These are phyloP conservation scores for Trifolium repens DNA, from an alignment of 306 rosid genomes.

Conservation along the genomic window DNA sequence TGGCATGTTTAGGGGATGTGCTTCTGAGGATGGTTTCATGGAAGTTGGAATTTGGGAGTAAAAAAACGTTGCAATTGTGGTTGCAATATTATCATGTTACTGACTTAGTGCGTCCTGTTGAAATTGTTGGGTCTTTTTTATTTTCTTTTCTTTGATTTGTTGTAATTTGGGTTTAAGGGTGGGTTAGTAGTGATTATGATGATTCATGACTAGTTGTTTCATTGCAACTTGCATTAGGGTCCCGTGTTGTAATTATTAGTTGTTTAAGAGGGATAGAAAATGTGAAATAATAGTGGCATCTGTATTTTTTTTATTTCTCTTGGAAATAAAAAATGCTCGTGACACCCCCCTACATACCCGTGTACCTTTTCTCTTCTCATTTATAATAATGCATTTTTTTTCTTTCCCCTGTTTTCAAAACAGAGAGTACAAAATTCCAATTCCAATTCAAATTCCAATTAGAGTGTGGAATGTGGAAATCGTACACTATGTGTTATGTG, in stretches of 20 bases:
- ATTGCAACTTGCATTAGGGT: slow-evolving; percentile 35
- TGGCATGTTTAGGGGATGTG: slow-evolving; percentile 90
- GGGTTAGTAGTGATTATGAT: not conserved
- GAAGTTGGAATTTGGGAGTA: slow-evolving; percentile 92
- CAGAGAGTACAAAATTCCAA: not conserved
- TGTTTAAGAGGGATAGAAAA: slow-evolving; percentile 26
- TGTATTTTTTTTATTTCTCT: not conserved
- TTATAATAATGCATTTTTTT: not conserved
- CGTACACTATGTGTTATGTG: not conserved
- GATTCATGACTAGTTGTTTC: slow-evolving; percentile 5
- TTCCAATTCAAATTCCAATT: not conserved
- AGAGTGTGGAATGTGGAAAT: not conserved
- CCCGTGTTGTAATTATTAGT: slow-evolving; percentile 2
- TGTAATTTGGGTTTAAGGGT: not conserved
- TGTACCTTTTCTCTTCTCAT: slow-evolving; percentile 12
- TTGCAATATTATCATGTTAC: not conserved
- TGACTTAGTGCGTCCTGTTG: not conserved
- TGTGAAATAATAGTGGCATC: slow-evolving; percentile 36
- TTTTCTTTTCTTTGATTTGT: not conserved
- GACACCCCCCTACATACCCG: not conserved
- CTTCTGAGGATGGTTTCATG: slow-evolving; percentile 89
- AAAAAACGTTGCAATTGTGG: not conserved
- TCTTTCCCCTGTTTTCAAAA: not conserved
- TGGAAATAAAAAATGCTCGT: slow-evolving; percentile 30
- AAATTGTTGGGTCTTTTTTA: not conserved